Evolutionary conservation across 306 rosid genomes (phyloP).

Genomic region (Carpinus viminea): DNA sequence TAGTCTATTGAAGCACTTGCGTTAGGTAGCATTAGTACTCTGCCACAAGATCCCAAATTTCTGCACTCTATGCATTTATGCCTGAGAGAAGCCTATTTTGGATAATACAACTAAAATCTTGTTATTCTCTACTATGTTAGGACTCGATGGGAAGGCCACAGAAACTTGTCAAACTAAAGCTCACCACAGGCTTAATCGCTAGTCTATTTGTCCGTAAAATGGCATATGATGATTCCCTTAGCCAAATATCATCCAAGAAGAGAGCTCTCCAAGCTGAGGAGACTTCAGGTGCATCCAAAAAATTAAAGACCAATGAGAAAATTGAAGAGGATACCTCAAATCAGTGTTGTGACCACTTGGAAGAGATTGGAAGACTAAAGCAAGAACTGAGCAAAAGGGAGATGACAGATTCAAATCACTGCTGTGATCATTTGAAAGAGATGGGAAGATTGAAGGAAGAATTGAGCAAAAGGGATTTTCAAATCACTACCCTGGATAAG

Average conservation of each 20-base stretch:
- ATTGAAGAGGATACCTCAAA: conserved; percentile 15
- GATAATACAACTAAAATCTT: not conserved
- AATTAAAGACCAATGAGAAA: conserved; percentile 31
- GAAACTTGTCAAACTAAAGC: conserved; percentile 34
- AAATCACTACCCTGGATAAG: conserved; percentile 26
- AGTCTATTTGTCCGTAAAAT: conserved; percentile 42
- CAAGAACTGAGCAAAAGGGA: conserved; percentile 25
- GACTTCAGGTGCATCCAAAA: conserved; percentile 31
- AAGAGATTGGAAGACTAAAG: conserved; percentile 34
- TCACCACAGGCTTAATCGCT: conserved; percentile 27
- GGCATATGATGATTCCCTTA: conserved; percentile 21
- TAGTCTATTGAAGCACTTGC: not conserved
- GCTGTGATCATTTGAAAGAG: conserved; percentile 20
- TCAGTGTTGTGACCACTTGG: conserved; percentile 26
- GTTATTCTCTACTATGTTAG: conserved; percentile 22
- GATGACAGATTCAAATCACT: not conserved
- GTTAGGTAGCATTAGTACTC: not conserved
- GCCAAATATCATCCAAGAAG: conserved; percentile 25
- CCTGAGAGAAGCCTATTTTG: not conserved
- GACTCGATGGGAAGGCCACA: conserved; percentile 52
- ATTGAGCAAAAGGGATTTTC: conserved; percentile 36
- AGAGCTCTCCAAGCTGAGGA: conserved; percentile 40
- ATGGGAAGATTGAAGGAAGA: conserved; percentile 42
- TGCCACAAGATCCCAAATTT: conserved; percentile 6
- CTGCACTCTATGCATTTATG: not conserved